Evolutionary conservation across 495 filamentous ascomycete genomes (phyloP).

Genomic region (Aspergillus indologenus): DNA sequence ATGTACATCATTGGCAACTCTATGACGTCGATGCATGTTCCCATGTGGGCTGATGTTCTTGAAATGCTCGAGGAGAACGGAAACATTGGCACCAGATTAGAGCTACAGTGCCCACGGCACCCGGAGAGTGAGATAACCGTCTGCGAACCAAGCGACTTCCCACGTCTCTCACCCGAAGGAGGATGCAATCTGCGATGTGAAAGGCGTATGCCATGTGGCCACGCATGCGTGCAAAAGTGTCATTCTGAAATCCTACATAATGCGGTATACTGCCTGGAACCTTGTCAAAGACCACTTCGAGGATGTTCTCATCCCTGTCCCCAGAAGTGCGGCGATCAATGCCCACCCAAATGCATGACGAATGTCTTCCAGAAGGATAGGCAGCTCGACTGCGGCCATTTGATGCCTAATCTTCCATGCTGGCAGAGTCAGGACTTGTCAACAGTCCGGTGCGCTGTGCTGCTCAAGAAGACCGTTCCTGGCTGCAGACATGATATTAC

Average conservation of each 20-base stretch:
- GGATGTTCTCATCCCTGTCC: conserved; percentile 63
- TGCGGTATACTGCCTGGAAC: conserved; percentile 58
- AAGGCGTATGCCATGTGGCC: conserved; percentile 64
- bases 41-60: conserved; percentile 70
- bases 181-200: conserved; percentile 63
- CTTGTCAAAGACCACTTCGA: conserved; percentile 52
- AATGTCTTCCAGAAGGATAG: conserved; percentile 36
- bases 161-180: conserved; percentile 61
- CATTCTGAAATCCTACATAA: conserved; percentile 66
- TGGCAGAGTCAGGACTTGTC: conserved; percentile 44
- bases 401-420: conserved; percentile 45
- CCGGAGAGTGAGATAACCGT: conserved; percentile 54
- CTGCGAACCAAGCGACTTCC: conserved; percentile 61
- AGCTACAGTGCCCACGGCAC: conserved; percentile 67
- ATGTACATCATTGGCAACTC: conserved; percentile 84
- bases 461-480: conserved; percentile 43
- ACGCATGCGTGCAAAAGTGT: conserved; percentile 65
- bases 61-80: conserved; percentile 46
- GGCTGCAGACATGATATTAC: conserved; percentile 53
- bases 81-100: conserved; percentile 53
- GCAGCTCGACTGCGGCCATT: conserved; percentile 60
- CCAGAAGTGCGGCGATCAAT: conserved; percentile 57
- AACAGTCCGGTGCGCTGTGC: conserved; percentile 34
- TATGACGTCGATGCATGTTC: conserved; percentile 50
- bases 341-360: conserved; percentile 46